phyloP scores from a whole-genome alignment of 768 basidiomycete species.

The Amanita pallidorosea region DNA sequence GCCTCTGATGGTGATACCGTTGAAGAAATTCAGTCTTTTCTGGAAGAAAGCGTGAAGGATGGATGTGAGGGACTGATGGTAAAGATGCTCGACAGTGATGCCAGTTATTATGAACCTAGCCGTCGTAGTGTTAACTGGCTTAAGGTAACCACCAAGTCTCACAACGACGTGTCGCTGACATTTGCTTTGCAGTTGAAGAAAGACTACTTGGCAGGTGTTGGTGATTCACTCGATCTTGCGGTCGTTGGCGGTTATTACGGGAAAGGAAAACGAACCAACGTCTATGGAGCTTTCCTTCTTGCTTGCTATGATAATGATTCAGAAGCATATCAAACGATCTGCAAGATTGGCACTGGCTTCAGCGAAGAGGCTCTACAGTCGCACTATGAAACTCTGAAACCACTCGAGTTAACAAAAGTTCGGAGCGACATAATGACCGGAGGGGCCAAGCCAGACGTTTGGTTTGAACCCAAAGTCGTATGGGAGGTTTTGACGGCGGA shows the following conservation, averaged over 20 bases:
- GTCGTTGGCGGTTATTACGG: constrained; percentile 98
- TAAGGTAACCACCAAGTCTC: constrained; percentile 48
- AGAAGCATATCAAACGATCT: constrained; percentile 94
- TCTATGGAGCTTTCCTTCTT: constrained; percentile 95
- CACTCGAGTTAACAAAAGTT: constrained; percentile 58
- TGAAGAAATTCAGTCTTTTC: constrained; percentile 90
- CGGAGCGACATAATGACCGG: constrained; percentile 83
- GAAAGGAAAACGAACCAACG: constrained; percentile 94
- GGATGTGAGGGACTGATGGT: constrained; percentile 99
- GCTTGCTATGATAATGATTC: constrained; percentile 94
- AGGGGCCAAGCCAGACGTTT: constrained; percentile 92
- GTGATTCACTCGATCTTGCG: constrained; percentile 94
- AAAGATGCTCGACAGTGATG: constrained; percentile 91
- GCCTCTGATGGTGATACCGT: constrained; percentile 81
- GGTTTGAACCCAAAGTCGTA: constrained; percentile 95
- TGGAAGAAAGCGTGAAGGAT: constrained; percentile 96
- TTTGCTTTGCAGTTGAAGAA: constrained; percentile 74
- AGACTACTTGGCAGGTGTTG: constrained; percentile 92
- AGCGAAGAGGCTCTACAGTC: constrained; percentile 80
- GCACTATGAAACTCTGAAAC: constrained; percentile 74
- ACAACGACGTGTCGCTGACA: not conserved
- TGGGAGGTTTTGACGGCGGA: constrained; percentile 99
- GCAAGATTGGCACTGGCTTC: constrained; percentile 99
- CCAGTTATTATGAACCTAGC: constrained; percentile 92
- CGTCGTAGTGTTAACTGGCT: constrained; percentile 95